These are phyloP conservation scores for Omphalotus olearius DNA, from an alignment of 1,284 basidiomycete species.

Conservation along the genomic window DNA sequence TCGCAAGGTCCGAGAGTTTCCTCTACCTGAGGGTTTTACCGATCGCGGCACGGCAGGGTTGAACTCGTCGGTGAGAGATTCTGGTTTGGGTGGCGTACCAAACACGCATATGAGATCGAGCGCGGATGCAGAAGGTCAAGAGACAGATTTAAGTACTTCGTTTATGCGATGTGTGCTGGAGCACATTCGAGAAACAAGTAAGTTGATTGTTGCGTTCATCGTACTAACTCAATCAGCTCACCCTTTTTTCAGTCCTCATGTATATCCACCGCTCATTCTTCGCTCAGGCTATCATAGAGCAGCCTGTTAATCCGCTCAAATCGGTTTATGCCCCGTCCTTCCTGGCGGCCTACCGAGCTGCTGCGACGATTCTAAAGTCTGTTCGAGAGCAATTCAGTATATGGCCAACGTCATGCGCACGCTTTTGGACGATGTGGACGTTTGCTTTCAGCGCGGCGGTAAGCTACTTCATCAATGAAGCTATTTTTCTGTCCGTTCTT, in stretches of 20 bases:
- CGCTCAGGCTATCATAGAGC: constrained; percentile 63
- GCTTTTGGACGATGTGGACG: constrained; percentile 64
- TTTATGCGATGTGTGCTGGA: constrained; percentile 49
- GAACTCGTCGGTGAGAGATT: constrained; percentile 11
- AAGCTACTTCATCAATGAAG: constrained; percentile 20
- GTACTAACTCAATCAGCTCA: constrained; percentile 5
- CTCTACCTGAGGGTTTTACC: constrained; percentile 43
- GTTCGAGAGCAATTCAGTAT: constrained; percentile 49
- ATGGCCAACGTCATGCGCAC: constrained; percentile 46
- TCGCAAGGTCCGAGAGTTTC: constrained; percentile 63
- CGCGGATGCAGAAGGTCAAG: constrained; percentile 4
- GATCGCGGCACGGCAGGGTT: constrained; percentile 24
- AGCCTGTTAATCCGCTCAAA: constrained; percentile 54
- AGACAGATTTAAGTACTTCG: constrained; percentile 31
- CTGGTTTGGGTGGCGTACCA: constrained; percentile 4
- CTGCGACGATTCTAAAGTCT: constrained; percentile 53
- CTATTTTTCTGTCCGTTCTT: not conserved
- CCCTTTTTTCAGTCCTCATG: constrained; percentile 48
- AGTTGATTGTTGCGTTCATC: constrained; percentile 22
- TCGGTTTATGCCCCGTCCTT: constrained; percentile 61
- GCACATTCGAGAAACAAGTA: constrained; percentile 54
- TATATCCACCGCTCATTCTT: constrained; percentile 70
- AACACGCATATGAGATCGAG: not conserved
- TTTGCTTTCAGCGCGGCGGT: constrained; percentile 62
- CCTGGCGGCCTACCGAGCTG: constrained; percentile 56